Evolutionary conservation across 352 stramenopile genomes (phyloP).

Genomic region (Synura sp.): DNA sequence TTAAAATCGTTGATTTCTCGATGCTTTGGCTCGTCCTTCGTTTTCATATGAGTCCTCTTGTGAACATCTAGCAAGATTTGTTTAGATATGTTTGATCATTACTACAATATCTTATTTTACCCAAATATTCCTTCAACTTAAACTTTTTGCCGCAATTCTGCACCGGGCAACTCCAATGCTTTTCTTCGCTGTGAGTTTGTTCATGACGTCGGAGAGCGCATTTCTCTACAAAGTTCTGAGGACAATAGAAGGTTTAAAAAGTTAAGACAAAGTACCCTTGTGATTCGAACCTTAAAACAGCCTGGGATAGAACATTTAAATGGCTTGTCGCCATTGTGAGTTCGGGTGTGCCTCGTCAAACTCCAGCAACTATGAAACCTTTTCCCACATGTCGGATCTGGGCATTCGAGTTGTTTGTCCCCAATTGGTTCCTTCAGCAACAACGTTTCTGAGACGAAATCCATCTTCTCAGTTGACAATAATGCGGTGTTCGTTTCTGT

Average conservation of each 20-base stretch:
- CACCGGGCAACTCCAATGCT: slow-evolving; percentile 47
- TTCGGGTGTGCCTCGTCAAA: slow-evolving; percentile 9
- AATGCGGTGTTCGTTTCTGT: too few relatives aligned
- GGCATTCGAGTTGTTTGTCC: neutral
- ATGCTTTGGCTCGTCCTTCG: slow-evolving; percentile 2
- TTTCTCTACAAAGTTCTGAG: slow-evolving; percentile 45
- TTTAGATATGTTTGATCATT: too few relatives aligned
- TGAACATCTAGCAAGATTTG: slow-evolving; percentile 40
- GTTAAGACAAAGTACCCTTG: too few relatives aligned
- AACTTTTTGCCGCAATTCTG: slow-evolving; percentile 46
- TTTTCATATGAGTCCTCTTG: slow-evolving; percentile 27
- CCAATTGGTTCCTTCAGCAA: too few relatives aligned
- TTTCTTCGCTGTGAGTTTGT: slow-evolving; percentile 44
- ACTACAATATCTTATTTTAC: too few relatives aligned
- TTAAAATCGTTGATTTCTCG: slow-evolving; percentile 14
- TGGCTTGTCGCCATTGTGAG: neutral
- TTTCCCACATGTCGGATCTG: neutral
- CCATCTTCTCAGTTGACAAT: too few relatives aligned
- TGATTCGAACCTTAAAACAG: too few relatives aligned
- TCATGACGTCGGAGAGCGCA: slow-evolving; percentile 48
- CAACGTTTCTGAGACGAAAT: too few relatives aligned
- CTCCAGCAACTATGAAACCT: neutral
- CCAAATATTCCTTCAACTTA: slow-evolving; percentile 49
- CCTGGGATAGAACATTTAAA: too few relatives aligned
- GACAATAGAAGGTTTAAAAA: too few relatives aligned